Base-by-base conservation (phyloP, 2,329 filamentous ascomycete genomes). In the Hansfordia pulvinata region DNA sequence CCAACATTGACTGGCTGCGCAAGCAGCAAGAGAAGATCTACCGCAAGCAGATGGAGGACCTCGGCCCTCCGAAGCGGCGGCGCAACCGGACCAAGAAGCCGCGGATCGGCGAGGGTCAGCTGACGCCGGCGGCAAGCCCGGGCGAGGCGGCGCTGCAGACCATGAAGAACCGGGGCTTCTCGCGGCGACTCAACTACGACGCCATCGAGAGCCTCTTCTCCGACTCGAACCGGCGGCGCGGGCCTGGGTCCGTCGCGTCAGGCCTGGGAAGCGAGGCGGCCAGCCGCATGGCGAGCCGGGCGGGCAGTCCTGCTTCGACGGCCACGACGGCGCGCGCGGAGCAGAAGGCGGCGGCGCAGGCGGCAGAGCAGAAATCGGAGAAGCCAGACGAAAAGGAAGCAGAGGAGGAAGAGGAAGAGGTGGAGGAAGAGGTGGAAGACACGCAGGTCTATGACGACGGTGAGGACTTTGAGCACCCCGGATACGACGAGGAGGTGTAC, bases 1-100 rank as follows among this genome's bases (percentile, higher is more conserved):
- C 86, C 46, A 96, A 98, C 52, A 85, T 90, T 47, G 84, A 92
- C 38, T 98, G 86, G 69, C 63, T 98, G 20, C 80, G 88, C 7
- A 69, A 75, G 25, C 79, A 92, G 45, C 85, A 94, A 44, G 74
- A 81, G 33, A 93, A 90, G 50, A 64, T 79, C 6, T 77, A 92
- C 30, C 70, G 79, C 20, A 69, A 75, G 32, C 82, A 85, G 50
- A 57, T 70, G 34, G 69, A 68, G 32, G 39, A 40, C 10, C 31
- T 50, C 5, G 56, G 47, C 15, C 64, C 62, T 36, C 66, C 60
- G 30, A 80, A 64, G 53, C 65, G 62, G 30, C 64, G 55, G n/a
- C 60, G 70, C 14, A 65, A 65, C 28, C 58, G 49, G 5, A 32
- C 43, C 21, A 50, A 49, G 36, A 60, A 58, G 37, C 65, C 70